phyloP scores from a whole-genome alignment of 257 asterid species.

The Fraxinus pennsylvanica region DNA sequence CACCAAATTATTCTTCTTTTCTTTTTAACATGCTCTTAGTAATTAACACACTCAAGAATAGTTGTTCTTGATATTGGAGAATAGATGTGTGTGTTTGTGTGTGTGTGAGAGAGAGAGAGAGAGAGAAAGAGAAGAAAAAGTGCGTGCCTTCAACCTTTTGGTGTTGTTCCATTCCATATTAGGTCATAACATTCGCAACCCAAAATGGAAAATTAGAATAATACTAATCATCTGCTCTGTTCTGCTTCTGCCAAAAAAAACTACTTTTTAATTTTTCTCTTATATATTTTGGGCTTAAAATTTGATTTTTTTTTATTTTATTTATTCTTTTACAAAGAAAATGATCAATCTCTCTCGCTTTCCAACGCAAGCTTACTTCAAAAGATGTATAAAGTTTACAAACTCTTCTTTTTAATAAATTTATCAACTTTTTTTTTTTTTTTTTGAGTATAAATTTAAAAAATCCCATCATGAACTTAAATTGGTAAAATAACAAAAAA shows the following conservation, averaged over 20 bases:
- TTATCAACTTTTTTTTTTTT: too few species aligned
- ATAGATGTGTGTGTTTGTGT: background rate
- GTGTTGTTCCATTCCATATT: constrained; percentile 50
- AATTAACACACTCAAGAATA: background rate
- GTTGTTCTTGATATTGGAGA: constrained; percentile 4
- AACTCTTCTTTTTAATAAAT: constrained; percentile 14
- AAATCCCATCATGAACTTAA: too few species aligned
- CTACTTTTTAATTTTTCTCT: background rate
- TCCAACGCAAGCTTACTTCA: constrained; percentile 41
- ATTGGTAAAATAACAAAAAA: too few species aligned
- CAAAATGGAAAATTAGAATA: constrained; percentile 49
- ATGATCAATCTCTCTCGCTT: constrained; percentile 22
- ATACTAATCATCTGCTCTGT: constrained; percentile 17
- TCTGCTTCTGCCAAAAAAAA: background rate
- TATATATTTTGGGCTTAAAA: background rate
- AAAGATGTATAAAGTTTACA: constrained; percentile 28
- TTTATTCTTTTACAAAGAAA: constrained; percentile 7
- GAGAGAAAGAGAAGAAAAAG: constrained; percentile 13
- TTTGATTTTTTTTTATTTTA: background rate
- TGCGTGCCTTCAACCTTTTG: constrained; percentile 36
- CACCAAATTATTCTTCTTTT: background rate
- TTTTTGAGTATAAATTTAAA: too few species aligned
- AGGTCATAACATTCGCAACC: constrained; percentile 59
- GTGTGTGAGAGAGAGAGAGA: background rate
- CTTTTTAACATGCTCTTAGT: background rate